Conservation (phyloP, 1,139 yeast genomes). For the Suhomyces panamericanus region DNA sequence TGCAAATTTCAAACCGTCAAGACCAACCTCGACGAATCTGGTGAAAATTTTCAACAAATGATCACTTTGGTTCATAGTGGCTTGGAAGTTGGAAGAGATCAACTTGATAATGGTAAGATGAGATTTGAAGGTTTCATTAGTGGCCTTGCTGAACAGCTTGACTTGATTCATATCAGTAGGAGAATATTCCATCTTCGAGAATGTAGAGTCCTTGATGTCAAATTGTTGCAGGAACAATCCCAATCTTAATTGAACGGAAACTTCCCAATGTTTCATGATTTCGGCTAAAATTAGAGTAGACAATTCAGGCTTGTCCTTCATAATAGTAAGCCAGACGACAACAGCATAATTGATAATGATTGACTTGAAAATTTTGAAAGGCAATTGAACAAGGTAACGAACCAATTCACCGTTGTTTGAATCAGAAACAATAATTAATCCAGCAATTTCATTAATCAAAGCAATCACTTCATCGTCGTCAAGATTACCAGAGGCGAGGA, state of each 20-base stretch:
- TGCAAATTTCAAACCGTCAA: slow-evolving; percentile 56
- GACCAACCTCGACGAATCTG: slow-evolving; percentile 57
- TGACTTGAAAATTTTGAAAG: slow-evolving; percentile 66
- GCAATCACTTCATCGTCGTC: slow-evolving; percentile 36
- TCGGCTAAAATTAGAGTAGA: slow-evolving; percentile 68
- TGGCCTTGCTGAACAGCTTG: slow-evolving; percentile 53
- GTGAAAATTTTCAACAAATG: slow-evolving; percentile 73
- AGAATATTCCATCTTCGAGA: slow-evolving; percentile 78
- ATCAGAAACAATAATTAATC: slow-evolving; percentile 48
- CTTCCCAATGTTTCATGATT: slow-evolving; percentile 67
- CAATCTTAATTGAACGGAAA: slow-evolving; percentile 53
- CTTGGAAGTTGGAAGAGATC: slow-evolving; percentile 80
- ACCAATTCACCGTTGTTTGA: slow-evolving; percentile 52
- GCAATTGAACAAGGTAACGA: slow-evolving; percentile 64
- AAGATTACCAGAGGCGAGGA: background rate
- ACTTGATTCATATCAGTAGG: slow-evolving; percentile 64
- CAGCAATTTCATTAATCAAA: slow-evolving; percentile 51
- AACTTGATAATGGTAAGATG: slow-evolving; percentile 70
- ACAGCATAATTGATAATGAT: slow-evolving; percentile 65
- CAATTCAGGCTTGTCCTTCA: slow-evolving; percentile 61
- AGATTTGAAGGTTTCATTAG: slow-evolving; percentile 61
- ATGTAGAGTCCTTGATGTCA: slow-evolving; percentile 67
- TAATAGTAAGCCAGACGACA: slow-evolving; percentile 77
- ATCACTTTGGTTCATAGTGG: slow-evolving; percentile 71
- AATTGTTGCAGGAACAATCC: slow-evolving; percentile 67